Evolutionary conservation across 1,284 basidiomycete species (phyloP).

Genomic region (Ceratorhiza oryzae-sativae): DNA sequence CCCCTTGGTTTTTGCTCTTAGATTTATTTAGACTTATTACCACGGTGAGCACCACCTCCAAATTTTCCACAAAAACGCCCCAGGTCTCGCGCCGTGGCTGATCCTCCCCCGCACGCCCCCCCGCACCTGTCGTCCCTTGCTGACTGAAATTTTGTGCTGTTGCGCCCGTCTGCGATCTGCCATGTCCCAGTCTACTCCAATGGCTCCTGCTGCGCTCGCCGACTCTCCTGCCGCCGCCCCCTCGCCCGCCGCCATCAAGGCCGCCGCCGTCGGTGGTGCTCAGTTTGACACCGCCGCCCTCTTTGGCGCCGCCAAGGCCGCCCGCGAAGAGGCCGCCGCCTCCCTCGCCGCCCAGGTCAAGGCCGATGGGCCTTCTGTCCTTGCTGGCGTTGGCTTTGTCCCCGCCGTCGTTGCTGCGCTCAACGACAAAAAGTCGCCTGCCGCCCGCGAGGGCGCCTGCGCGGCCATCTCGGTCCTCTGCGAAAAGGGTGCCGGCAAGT

Average conservation of each 20-base stretch:
- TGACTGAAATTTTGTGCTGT: neutral
- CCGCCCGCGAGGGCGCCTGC: conserved; percentile 85
- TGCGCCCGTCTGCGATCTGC: neutral
- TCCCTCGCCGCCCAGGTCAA: conserved; percentile 76
- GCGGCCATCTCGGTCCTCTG: conserved; percentile 71
- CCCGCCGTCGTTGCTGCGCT: conserved; percentile 87
- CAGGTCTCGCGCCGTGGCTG: neutral
- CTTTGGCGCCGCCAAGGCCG: conserved; percentile 75
- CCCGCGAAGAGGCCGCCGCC: conserved; percentile 72
- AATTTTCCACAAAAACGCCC: conserved; percentile 8
- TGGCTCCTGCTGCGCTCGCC: conserved; percentile 44
- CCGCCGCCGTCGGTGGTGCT: conserved; percentile 40
- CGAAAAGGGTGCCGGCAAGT: conserved; percentile 79
- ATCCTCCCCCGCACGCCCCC: neutral
- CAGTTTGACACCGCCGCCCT: conserved; percentile 67
- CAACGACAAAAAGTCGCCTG: conserved; percentile 88
- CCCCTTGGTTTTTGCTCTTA: conserved; percentile 13
- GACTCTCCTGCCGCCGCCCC: conserved; percentile 54
- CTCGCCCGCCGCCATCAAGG: conserved; percentile 50
- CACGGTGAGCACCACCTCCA: neutral
- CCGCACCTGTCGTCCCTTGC: neutral
- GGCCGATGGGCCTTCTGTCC: conserved; percentile 86
- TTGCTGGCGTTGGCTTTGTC: conserved; percentile 78
- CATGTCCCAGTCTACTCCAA: conserved; percentile 38
- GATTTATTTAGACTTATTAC: neutral